phyloP scores from a whole-genome alignment of 192 early-diverging fungal genomes.

The Coemansia erecta region DNA sequence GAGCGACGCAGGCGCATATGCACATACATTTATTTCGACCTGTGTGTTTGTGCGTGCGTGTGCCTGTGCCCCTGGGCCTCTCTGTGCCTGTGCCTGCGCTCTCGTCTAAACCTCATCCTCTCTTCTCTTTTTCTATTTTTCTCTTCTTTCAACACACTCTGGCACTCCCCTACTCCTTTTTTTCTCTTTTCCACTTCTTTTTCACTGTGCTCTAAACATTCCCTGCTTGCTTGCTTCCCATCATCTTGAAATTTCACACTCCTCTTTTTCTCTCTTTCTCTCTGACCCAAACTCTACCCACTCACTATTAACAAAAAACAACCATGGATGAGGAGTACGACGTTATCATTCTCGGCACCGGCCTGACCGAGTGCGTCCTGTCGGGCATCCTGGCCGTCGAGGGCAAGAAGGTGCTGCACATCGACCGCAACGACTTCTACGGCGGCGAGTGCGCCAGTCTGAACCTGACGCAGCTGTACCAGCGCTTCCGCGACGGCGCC shows the following conservation, averaged over 20 bases:
- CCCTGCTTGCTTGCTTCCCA: neutral
- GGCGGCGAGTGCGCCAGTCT: constrained; percentile 94
- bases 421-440: constrained; percentile 97
- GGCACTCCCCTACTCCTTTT: too few species aligned
- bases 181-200: constrained; percentile 1
- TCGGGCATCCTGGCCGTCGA: constrained; percentile 85
- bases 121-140: constrained; percentile 1
- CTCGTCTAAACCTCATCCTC: neutral
- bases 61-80: too few species aligned
- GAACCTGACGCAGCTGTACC: constrained; percentile 91
- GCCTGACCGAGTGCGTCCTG: constrained; percentile 86
- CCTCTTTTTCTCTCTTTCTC: neutral
- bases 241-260: neutral
- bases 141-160: too few species aligned
- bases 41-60: too few species aligned
- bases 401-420: constrained; percentile 89
- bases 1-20: neutral
- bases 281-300: too few species aligned
- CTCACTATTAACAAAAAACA: neutral
- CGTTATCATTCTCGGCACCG: constrained; percentile 85
- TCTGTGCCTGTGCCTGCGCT: too few species aligned
- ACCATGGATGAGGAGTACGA: constrained; percentile 85
- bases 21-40: neutral
- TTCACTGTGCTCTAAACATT: neutral
- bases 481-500: constrained; percentile 63